Evolutionary conservation across 192 early-diverging fungal species (phyloP).

Genomic region (Umbelopsis vinacea): DNA sequence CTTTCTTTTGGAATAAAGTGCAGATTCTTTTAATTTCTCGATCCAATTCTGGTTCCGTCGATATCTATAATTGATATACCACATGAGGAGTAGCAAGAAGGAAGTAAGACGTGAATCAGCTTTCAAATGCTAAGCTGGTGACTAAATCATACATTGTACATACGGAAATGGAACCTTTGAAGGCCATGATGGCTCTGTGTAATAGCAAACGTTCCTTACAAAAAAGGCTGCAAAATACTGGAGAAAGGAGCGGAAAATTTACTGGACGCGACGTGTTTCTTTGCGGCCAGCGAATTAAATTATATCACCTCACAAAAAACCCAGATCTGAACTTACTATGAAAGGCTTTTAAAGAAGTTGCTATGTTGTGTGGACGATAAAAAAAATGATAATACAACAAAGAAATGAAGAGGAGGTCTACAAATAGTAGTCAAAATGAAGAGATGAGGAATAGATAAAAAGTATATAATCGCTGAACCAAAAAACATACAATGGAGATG

Average conservation of each 20-base stretch:
- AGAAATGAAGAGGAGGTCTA: background rate
- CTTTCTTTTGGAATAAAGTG: constrained; percentile 54
- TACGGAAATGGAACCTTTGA: constrained; percentile 19
- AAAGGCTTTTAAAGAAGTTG: background rate
- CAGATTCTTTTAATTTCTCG: constrained; percentile 41
- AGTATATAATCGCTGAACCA: background rate
- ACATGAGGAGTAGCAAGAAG: too few species aligned
- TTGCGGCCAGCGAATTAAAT: background rate
- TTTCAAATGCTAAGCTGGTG: background rate
- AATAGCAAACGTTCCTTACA: background rate
- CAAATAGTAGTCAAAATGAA: background rate
- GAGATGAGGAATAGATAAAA: background rate
- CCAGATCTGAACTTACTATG: too few species aligned
- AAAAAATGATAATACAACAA: constrained; percentile 23
- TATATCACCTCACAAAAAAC: too few species aligned
- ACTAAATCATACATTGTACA: background rate
- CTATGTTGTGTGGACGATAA: background rate
- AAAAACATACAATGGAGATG: constrained; percentile 20
- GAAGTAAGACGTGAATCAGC: background rate
- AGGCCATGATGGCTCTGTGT: constrained; percentile 8
- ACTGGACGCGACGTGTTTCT: constrained; percentile 2
- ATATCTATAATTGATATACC: background rate
- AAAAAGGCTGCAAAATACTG: background rate
- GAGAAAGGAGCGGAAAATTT: background rate
- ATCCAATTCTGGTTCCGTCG: constrained; percentile 38